Conservation (phyloP, 768 basidiomycete genomes). For the Lactarius deliciosus region DNA sequence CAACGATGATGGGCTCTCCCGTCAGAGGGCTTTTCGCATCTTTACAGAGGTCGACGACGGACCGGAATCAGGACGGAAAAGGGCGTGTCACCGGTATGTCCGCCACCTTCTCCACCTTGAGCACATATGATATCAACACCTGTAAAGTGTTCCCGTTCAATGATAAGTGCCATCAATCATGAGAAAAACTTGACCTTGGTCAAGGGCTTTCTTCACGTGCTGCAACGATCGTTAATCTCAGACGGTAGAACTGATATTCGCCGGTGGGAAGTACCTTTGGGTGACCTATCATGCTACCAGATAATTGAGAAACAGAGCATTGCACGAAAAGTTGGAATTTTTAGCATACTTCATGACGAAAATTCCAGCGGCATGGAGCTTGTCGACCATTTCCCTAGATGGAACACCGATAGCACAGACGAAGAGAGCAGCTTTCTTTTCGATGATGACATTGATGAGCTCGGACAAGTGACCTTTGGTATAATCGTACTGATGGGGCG, state of each 20-base stretch:
- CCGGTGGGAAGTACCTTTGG: conserved; percentile 55
- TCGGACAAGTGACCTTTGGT: conserved; percentile 75
- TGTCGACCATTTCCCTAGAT: conserved; percentile 78
- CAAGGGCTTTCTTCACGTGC: conserved; percentile 76
- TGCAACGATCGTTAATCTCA: conserved; percentile 30
- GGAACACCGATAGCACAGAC: conserved; percentile 86
- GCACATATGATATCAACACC: conserved; percentile 92
- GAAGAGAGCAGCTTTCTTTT: conserved; percentile 69
- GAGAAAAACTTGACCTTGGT: conserved; percentile 47
- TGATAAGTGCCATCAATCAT: neutral
- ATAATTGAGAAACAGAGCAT: neutral
- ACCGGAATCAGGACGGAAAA: conserved; percentile 82
- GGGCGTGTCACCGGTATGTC: conserved; percentile 82
- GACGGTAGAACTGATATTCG: conserved; percentile 14
- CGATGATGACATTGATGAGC: conserved; percentile 76
- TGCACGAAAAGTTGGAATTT: neutral
- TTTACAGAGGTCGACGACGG: conserved; percentile 77
- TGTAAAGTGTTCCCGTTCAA: conserved; percentile 20
- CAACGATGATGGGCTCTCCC: conserved; percentile 70
- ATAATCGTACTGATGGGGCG: conserved; percentile 56
- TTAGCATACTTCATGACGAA: conserved; percentile 77
- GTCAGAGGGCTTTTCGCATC: conserved; percentile 70
- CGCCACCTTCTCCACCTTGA: conserved; percentile 85
- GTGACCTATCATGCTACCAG: conserved; percentile 73
- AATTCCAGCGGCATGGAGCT: conserved; percentile 75